These are phyloP conservation scores for Sarocladiaceae sp. DNA, from an alignment of 2,329 filamentous ascomycete genomes.

Conservation along the genomic window DNA sequence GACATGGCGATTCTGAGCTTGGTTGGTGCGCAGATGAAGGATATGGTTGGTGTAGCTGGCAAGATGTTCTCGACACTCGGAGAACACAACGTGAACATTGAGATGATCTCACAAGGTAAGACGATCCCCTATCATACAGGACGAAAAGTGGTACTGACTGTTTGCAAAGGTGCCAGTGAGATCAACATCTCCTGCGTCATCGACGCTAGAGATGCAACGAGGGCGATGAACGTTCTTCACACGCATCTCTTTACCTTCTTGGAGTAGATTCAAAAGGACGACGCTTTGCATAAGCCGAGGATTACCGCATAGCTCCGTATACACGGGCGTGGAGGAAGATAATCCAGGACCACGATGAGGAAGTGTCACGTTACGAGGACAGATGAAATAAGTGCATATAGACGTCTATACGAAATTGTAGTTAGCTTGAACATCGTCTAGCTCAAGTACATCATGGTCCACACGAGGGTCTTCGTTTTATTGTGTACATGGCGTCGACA, in stretches of 20 bases:
- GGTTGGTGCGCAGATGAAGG: constrained; percentile 94
- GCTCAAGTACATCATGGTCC: too few relatives aligned
- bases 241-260: constrained; percentile 96
- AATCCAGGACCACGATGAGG: too few relatives aligned
- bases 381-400: background rate
- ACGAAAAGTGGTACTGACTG: constrained; percentile 2
- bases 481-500: too few relatives aligned
- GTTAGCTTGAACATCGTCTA: too few relatives aligned
- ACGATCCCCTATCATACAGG: too few relatives aligned
- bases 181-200: constrained; percentile 99
- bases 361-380: too few relatives aligned
- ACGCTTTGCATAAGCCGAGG: too few relatives aligned
- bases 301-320: too few relatives aligned
- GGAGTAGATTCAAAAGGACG: constrained; percentile 51
- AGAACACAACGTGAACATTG: constrained; percentile 91
- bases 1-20: constrained; percentile 95
- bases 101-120: constrained; percentile 98
- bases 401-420: too few relatives aligned
- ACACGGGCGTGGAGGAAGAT: too few relatives aligned
- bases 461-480: too few relatives aligned
- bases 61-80: constrained; percentile 94
- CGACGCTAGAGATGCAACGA: constrained; percentile 81
- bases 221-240: constrained; percentile 93
- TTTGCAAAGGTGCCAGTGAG: constrained; percentile 78
- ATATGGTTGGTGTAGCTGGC: constrained; percentile 91